These are phyloP conservation scores for Eucalyptus polybractea DNA, from an alignment of 345 rosid genomes.

Conservation along the genomic window DNA sequence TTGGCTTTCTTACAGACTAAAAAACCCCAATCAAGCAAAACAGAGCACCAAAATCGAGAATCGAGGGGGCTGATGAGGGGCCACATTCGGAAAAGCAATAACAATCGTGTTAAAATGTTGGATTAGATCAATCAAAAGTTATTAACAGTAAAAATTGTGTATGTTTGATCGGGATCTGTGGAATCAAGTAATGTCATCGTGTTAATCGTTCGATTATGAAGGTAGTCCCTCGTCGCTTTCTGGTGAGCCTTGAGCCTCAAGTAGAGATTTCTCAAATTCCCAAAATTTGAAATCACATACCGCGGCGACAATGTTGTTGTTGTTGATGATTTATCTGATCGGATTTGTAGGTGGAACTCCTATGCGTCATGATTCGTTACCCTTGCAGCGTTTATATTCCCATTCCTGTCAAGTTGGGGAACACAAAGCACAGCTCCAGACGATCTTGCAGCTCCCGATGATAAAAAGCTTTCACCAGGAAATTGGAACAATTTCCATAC, in stretches of 20 bases:
- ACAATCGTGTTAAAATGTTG: neutral
- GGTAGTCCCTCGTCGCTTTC: slow-evolving; percentile 49
- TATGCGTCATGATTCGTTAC: too few species aligned
- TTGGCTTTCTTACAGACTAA: neutral
- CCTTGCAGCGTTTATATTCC: neutral
- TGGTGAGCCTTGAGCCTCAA: slow-evolving; percentile 12
- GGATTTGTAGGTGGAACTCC: too few species aligned
- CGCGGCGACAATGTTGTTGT: too few species aligned
- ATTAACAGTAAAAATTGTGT: too few species aligned
- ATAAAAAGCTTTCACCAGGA: neutral
- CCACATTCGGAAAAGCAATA: neutral
- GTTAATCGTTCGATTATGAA: neutral
- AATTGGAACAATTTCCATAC: neutral
- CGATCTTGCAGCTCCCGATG: neutral
- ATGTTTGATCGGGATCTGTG: too few species aligned
- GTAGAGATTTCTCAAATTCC: too few species aligned
- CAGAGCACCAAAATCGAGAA: neutral
- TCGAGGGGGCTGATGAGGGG: neutral
- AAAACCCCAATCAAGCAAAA: neutral
- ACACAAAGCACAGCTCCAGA: neutral
- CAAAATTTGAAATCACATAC: too few species aligned
- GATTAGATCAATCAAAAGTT: too few species aligned
- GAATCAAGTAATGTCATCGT: too few species aligned
- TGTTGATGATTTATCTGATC: too few species aligned
- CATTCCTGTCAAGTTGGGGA: neutral